Evolutionary conservation across 352 stramenopile genomes (phyloP).

Genomic region (Globisporangium paddicum): DNA sequence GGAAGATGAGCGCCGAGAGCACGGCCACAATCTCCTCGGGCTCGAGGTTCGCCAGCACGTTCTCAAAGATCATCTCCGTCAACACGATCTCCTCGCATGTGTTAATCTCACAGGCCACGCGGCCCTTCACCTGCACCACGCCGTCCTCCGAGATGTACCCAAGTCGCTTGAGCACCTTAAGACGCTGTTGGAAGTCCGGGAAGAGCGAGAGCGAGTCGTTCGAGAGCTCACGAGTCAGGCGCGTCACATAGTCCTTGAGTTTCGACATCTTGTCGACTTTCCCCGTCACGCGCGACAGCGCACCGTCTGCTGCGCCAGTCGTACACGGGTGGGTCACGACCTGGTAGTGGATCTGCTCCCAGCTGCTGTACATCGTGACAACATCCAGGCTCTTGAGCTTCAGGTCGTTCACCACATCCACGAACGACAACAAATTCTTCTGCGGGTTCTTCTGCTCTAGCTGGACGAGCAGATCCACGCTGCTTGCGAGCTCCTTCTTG

Average conservation of each 20-base stretch:
- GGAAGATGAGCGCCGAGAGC: constrained; percentile 96
- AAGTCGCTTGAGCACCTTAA: constrained; percentile 90
- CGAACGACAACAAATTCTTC: constrained; percentile 38
- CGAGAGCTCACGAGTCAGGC: constrained; percentile 57
- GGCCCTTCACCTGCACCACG: constrained; percentile 94
- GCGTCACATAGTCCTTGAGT: constrained; percentile 56
- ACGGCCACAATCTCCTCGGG: constrained; percentile 96
- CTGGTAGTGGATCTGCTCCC: constrained; percentile 49
- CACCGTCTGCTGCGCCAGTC: constrained; percentile 11
- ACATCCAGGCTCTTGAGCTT: constrained; percentile 81
- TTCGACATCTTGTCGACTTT: constrained; percentile 79
- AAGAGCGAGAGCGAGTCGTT: constrained; percentile 94
- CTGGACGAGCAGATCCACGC: constrained; percentile 64
- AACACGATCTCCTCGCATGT: constrained; percentile 97
- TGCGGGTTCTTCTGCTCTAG: constrained; percentile 70
- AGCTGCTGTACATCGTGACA: constrained; percentile 53
- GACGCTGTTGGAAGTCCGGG: constrained; percentile 95
- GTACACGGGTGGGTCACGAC: constrained; percentile 52
- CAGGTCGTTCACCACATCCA: constrained; percentile 72
- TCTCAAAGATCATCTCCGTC: constrained; percentile 99
- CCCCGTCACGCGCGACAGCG: constrained; percentile 38
- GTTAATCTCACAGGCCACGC: constrained; percentile 98
- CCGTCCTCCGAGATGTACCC: constrained; percentile 91
- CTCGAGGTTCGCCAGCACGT: constrained; percentile 94
- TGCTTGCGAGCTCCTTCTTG: constrained; percentile 68